Evolutionary conservation across 441 rosid species (phyloP).

Genomic region (Theobroma grandiflorum): DNA sequence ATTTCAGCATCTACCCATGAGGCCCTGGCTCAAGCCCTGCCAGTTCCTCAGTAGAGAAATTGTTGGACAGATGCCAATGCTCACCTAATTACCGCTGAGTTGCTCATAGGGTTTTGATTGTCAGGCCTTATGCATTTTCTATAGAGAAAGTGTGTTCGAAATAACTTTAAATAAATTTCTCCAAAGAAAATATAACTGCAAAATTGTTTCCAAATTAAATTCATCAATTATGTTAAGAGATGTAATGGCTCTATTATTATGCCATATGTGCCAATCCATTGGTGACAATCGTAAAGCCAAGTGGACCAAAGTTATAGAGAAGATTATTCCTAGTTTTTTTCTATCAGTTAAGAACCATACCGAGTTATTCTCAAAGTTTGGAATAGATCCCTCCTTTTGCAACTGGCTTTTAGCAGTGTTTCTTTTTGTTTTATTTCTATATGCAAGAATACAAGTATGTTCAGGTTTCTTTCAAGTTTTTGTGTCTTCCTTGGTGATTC

Average conservation of each 20-base stretch:
- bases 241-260: background rate
- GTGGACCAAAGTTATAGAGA: background rate
- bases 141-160: background rate
- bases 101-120: background rate
- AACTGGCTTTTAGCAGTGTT: no score
- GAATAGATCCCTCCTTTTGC: background rate
- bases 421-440: background rate
- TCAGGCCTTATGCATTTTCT: background rate
- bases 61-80: background rate
- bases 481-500: no score
- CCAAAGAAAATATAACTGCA: background rate
- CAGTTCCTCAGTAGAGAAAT: constrained; percentile 27
- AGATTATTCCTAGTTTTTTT: background rate
- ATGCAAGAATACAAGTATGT: background rate
- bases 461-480: no score
- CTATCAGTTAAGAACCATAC: background rate
- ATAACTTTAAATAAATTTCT: background rate
- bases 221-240: background rate
- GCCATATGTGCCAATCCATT: background rate
- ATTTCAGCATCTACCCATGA: constrained; percentile 50
- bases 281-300: background rate
- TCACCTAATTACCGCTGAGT: background rate
- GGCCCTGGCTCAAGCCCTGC: constrained; percentile 17
- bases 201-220: background rate
- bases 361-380: no score